Base-by-base conservation (phyloP, 2,329 filamentous ascomycete species). In the Ophiostoma sp. region DNA sequence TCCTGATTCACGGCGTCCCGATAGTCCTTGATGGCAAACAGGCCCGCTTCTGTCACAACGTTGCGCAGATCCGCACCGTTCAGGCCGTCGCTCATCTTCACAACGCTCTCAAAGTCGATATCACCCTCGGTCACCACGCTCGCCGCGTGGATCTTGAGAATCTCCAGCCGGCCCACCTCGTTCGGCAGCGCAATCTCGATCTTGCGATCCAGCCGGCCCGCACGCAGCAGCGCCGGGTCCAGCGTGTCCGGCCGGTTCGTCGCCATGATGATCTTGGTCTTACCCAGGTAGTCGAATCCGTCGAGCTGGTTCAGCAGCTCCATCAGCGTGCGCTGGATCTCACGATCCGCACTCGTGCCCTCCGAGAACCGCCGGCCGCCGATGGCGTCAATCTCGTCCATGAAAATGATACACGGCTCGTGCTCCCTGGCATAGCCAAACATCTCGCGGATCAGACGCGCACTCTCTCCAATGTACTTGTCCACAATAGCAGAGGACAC, bases 181-280 rank as follows among this genome's bases (percentile, higher is more conserved):
- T 99, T 99, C 52, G 95, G 95, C 69, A 99, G 83, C 11, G 94
- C 91, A 75, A 99, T 98, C 80, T 99, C 96, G 75, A 99, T 95
- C 85, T 99, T 99, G 74, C 95, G 87, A 79, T 99, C 96, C 74
- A 99, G 84, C 78, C 95, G 90, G 75, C 94, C 94, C 60, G 94
- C 94, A 81, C 94, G 89, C 68, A 99, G 84, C 75, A 99, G 83
- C 1, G 94, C 94, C 45, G 94, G 94, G 76, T 99, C 94, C 65
- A 99, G 87, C 0, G 94, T 98, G 78, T 98, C 94, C 14, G 94
- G 95, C 80, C 95, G 86, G 84, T 99, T 99, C 70, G 95, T 98
- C 49, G 93, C 95, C 96, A 99, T 99, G 82, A 99, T 99, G 78
- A 99, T 99, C 84, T 99, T 99, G 68, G 95, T 99, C 85, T 99